Evolutionary conservation across 768 basidiomycete species (phyloP).

Genomic region (Leccinum ochraceum): DNA sequence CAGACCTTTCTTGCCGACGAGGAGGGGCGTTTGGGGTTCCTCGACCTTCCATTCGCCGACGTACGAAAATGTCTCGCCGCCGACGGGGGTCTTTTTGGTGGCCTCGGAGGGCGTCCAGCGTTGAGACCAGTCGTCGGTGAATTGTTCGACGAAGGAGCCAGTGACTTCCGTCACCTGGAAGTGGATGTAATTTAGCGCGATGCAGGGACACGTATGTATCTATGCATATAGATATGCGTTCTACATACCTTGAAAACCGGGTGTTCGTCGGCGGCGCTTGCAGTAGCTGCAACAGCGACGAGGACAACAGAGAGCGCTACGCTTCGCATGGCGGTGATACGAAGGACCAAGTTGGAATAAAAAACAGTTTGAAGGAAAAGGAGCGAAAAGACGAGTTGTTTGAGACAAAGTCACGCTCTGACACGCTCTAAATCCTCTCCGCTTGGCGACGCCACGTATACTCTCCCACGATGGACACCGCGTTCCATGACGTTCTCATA

Average conservation of each 20-base stretch:
- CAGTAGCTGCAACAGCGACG: constrained; percentile 65
- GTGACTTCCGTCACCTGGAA: constrained; percentile 72
- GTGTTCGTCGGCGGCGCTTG: constrained; percentile 60
- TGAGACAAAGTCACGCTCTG: constrained; percentile 9
- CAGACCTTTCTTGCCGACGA: constrained; percentile 87
- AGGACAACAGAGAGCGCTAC: constrained; percentile 78
- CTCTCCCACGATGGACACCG: constrained; percentile 39
- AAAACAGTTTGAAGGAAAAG: constrained; percentile 32
- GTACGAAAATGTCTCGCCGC: constrained; percentile 95
- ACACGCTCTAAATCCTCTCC: constrained; percentile 37
- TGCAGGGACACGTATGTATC: constrained; percentile 5
- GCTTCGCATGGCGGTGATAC: constrained; percentile 76
- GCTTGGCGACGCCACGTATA: constrained; percentile 46
- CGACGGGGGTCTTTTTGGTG: constrained; percentile 96
- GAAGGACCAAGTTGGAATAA: constrained; percentile 58
- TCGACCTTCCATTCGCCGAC: constrained; percentile 98
- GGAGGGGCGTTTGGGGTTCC: constrained; percentile 72
- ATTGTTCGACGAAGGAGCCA: constrained; percentile 95
- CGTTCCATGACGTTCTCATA: constrained; percentile 7
- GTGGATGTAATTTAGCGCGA: constrained; percentile 2
- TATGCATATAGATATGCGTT: constrained; percentile 5
- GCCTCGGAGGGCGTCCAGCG: constrained; percentile 98
- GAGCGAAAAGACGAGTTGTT: constrained; percentile 39
- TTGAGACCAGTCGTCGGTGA: constrained; percentile 84
- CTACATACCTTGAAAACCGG: constrained; percentile 65